Evolutionary conservation across 208 protist genomes (phyloP).

Genomic region (Phytomonas francai): DNA sequence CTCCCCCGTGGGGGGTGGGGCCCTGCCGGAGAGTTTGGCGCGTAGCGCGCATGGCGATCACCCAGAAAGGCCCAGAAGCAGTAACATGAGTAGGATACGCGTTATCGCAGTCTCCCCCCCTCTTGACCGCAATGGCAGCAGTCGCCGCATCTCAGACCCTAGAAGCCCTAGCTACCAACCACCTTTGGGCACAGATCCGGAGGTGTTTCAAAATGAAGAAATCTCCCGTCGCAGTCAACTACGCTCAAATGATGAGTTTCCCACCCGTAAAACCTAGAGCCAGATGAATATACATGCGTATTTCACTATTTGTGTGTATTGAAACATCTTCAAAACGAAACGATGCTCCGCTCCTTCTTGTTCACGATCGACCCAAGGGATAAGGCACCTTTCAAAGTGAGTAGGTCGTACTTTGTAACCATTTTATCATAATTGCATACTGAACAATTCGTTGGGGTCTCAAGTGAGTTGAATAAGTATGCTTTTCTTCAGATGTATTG

Average conservation of each 20-base stretch:
- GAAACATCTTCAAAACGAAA: neutral
- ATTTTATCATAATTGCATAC: neutral
- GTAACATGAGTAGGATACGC: neutral
- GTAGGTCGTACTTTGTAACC: neutral
- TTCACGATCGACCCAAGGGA: neutral
- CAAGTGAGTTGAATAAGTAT: neutral
- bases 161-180: conserved; percentile 57
- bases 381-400: neutral
- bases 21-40: neutral
- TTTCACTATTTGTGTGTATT: neutral
- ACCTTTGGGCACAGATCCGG: conserved; percentile 68
- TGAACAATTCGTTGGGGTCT: neutral
- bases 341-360: neutral
- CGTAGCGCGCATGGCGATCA: neutral
- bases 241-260: neutral
- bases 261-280: neutral
- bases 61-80: neutral
- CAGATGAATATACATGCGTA: conserved; percentile 9
- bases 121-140: conserved; percentile 13
- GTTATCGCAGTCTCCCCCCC: neutral
- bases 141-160: conserved; percentile 17
- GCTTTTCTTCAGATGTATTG: neutral
- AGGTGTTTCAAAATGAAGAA: conserved; percentile 44
- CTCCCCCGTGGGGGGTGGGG: neutral
- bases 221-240: conserved; percentile 15